A percentile compares a stretch with the other conserved stretches of the same genome.
phyloP scores from a whole-genome alignment of 345 rosid species.

The Odontarrhena argentea region DNA sequence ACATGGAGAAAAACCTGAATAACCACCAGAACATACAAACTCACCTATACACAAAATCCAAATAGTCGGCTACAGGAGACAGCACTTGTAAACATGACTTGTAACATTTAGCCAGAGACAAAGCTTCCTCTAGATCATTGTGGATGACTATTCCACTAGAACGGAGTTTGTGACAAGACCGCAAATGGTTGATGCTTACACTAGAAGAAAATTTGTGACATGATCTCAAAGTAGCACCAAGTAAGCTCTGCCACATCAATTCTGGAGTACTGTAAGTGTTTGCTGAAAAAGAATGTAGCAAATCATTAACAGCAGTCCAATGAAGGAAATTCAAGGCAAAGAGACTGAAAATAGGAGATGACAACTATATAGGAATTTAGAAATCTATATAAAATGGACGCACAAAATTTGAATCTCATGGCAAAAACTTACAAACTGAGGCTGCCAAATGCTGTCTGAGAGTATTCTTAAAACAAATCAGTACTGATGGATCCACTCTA shows the following conservation, averaged over 20 bases:
- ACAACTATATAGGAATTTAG: conserved; percentile 7
- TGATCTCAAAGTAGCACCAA: conserved; percentile 65
- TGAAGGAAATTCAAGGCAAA: conserved; percentile 14
- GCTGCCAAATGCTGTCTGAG: conserved; percentile 51
- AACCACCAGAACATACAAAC: conserved; percentile 39
- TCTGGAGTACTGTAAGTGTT: conserved; percentile 52
- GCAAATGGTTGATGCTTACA: no score
- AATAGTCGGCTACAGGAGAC: conserved; percentile 71
- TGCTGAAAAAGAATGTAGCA: conserved; percentile 45
- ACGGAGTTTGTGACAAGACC: conserved; percentile 43
- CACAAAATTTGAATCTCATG: no score
- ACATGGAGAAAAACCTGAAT: conserved; percentile 10
- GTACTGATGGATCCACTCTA: conserved; percentile 45
- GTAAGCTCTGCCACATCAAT: conserved; percentile 67
- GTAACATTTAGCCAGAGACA: conserved; percentile 62
- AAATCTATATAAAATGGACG: not conserved
- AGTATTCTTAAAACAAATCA: conserved; percentile 57
- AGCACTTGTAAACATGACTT: conserved; percentile 68
- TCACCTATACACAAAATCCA: conserved; percentile 68
- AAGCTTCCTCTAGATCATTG: conserved; percentile 54
- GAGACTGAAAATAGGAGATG: not conserved
- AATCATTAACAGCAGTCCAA: conserved; percentile 3
- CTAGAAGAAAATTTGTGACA: no score
- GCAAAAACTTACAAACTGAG: conserved; percentile 51
- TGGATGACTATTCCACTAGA: conserved; percentile 31